Conservation (phyloP, 2,329 filamentous ascomycete species). For the Sarocladiaceae sp. region DNA sequence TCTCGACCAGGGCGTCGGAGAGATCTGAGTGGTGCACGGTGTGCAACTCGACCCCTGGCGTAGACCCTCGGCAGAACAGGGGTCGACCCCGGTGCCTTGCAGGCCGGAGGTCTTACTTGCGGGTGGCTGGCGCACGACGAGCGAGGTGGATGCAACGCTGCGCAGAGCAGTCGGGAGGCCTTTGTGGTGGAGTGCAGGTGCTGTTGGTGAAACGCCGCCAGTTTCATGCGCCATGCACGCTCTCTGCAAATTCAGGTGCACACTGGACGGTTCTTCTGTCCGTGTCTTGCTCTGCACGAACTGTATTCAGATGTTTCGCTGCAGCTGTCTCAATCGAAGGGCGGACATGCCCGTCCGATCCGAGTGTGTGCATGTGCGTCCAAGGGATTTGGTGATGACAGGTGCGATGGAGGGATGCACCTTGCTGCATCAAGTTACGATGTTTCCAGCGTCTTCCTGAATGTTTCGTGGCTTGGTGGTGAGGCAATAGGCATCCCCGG, state of each 20-base stretch:
- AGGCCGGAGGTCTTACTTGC: background rate
- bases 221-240: slow-evolving; percentile 1
- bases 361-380: background rate
- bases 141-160: slow-evolving; percentile 3
- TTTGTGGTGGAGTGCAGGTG: slow-evolving; percentile 8
- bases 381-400: background rate
- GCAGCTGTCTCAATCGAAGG: background rate
- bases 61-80: slow-evolving; percentile 1
- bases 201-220: slow-evolving; percentile 9
- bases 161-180: background rate
- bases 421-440: background rate
- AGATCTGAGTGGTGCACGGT: slow-evolving; percentile 3
- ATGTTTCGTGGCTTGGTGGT: background rate
- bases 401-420: slow-evolving; percentile 1
- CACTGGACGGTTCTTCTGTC: background rate
- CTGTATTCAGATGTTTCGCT: background rate
- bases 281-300: background rate
- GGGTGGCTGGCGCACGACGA: background rate
- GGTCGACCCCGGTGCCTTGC: background rate
- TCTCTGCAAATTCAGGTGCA: background rate
- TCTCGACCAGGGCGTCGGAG: background rate
- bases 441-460: background rate
- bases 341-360: slow-evolving; percentile 4
- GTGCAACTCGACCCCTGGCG: background rate
- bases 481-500: too few relatives aligned